Evolutionary conservation across 1,139 yeast species (phyloP), one percentile per base, ranked within the genome.

Genomic region (Blastobotrys arbuscula): DNA sequence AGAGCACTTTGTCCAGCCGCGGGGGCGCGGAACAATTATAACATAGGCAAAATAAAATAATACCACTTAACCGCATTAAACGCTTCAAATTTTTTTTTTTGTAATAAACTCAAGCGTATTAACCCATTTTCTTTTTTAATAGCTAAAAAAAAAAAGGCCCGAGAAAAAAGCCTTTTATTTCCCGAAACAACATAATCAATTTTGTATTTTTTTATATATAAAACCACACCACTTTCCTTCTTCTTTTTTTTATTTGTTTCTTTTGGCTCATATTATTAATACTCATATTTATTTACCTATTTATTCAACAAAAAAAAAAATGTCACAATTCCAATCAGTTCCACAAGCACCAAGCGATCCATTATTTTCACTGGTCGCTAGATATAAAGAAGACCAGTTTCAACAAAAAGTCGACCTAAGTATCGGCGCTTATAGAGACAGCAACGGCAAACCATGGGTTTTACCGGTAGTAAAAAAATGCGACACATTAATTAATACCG

Each of bases 341-440:
- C 45, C 39, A 37, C 42, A 42, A 28, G 48, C 48, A 21, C 72
- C 73, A 13, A 66, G 71, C 15, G 76, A 72, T 53, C 68, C 75
- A 43, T 60, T 72, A 52, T 92, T 92, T 62, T 95, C 87, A 33
- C 78, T 92, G 55, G 86, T 84, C 67, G 90, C 88, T 60, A 79
- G 81, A 50, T 85, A 71, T 70, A 70, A 71, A 51, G 77, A 78
- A 38, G 96, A 90, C 62, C 50, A 61, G 35, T 47, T 52, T 43
- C 58, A 58, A 2, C 72, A 77, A 48, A 88, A 88, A 71, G 87
- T 86, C 48, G 92, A 88, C 62, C 73, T 88, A 59, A 92, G 95
- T 20, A 90, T 90, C 48, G 97, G 97, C 47, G 96, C 97, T 35
- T 90, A 90, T 69, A 79, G 96, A 66, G 96, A 88, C 65, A 77